These are phyloP conservation scores for Komagataella phaffii DNA, from an alignment of 805 yeast genomes.

Conservation along the genomic window DNA sequence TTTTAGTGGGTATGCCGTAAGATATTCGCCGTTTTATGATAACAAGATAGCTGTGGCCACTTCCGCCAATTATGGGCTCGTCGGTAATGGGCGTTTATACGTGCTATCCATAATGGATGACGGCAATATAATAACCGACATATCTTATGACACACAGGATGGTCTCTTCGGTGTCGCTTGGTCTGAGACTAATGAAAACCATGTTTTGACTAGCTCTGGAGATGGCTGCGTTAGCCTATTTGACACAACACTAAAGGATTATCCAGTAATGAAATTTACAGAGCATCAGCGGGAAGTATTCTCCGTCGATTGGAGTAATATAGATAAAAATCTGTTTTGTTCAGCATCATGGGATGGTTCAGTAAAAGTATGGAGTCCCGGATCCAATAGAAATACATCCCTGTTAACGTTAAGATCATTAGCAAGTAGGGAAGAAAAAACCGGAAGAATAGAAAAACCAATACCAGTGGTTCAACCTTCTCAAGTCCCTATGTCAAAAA, in stretches of 20 bases:
- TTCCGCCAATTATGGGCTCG: conserved; percentile 86
- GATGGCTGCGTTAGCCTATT: conserved; percentile 82
- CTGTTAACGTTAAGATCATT: conserved; percentile 35
- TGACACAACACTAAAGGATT: conserved; percentile 53
- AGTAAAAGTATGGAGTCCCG: conserved; percentile 66
- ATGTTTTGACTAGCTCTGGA: conserved; percentile 70
- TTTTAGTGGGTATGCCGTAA: conserved; percentile 75
- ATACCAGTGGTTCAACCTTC: conserved; percentile 6
- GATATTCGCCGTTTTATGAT: conserved; percentile 87
- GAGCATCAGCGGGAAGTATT: conserved; percentile 49
- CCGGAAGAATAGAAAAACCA: conserved; percentile 8
- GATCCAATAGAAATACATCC: conserved; percentile 29
- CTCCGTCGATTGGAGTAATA: conserved; percentile 22
- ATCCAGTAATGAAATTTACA: conserved; percentile 59
- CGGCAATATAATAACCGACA: conserved; percentile 45
- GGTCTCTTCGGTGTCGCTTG: conserved; percentile 80
- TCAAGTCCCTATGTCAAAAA: conserved; percentile 21
- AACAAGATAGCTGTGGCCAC: conserved; percentile 82
- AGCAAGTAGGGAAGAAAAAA: conserved; percentile 14
- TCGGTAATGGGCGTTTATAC: conserved; percentile 81
- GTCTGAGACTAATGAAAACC: conserved; percentile 88
- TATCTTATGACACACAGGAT: conserved; percentile 80
- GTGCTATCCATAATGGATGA: conserved; percentile 53
- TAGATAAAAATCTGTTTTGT: conserved; percentile 43
- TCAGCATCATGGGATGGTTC: conserved; percentile 91